Conservation (phyloP, 768 basidiomycete genomes). For the Boletus rubroflammeus region DNA sequence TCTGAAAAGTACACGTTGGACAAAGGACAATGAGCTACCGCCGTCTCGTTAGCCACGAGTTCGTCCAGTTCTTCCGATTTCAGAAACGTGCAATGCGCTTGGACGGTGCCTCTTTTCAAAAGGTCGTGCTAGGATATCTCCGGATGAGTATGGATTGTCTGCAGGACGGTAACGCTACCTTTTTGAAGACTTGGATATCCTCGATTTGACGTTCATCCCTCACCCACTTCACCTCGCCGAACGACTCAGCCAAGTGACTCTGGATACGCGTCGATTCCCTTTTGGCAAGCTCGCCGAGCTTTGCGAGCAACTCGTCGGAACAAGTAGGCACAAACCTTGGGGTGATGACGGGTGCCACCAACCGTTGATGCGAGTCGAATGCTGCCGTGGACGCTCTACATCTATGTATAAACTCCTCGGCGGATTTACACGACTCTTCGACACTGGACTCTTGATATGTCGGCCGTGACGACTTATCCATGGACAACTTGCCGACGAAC, state of each 20-base stretch:
- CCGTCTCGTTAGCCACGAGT: constrained; percentile 48
- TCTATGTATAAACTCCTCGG: constrained; percentile 51
- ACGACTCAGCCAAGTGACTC: constrained; percentile 80
- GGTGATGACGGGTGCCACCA: constrained; percentile 80
- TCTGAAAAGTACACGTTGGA: constrained; percentile 87
- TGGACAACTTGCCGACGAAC: constrained; percentile 87
- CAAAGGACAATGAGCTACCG: constrained; percentile 84
- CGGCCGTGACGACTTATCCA: constrained; percentile 74
- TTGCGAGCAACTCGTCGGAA: constrained; percentile 62
- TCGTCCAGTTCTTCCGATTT: constrained; percentile 45
- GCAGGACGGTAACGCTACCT: constrained; percentile 36
- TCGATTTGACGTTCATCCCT: constrained; percentile 51
- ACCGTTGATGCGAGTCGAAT: constrained; percentile 42
- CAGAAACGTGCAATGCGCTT: constrained; percentile 90
- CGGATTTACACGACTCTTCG: constrained; percentile 46
- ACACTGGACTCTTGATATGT: constrained; percentile 67
- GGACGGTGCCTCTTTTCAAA: constrained; percentile 62
- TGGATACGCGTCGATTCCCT: constrained; percentile 55
- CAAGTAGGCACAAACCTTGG: constrained; percentile 91
- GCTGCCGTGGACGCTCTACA: constrained; percentile 41
- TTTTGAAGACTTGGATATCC: constrained; percentile 75
- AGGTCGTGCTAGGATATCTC: constrained; percentile 46
- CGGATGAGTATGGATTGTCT: constrained; percentile 4
- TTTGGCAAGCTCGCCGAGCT: constrained; percentile 54
- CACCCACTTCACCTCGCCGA: constrained; percentile 75